Evolutionary conservation across 495 filamentous ascomycete species (phyloP), one percentile per base, ranked within the genome.

Genomic region (Hyaloscypha finlandica): DNA sequence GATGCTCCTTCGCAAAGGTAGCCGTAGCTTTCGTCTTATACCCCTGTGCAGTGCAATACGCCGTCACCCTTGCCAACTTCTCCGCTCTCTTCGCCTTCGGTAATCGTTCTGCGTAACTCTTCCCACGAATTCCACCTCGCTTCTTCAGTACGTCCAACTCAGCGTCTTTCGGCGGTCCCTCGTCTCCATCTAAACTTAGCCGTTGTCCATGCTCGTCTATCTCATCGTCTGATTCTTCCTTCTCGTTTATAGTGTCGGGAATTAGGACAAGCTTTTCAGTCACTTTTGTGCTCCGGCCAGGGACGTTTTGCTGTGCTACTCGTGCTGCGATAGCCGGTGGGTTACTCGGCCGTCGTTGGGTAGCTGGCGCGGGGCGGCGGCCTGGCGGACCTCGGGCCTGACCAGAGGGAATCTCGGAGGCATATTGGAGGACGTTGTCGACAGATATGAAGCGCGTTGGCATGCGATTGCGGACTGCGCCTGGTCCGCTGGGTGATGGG

Each of bases 231-330:
- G 81, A 79, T 39, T 85, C 86, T 55, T 82, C 83, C 48, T 85
- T 83, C 35, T 86, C 88, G 56, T 87, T 88, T 4, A 83, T 79
- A 2, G 94, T 90, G 73, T 97, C 95, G 1, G 95, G 96, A 29
- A 99, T 80, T n/a, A 98, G 81, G 0, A 98, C 95, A 8, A 99
- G 82, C 76, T 98, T 97, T 81, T 98, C 92, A 72, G 90, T 95
- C 56, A 97, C 85, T 72, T 97, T 97, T 19, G 92, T 95, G 32
- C 92, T 94, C 25, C 95, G 87, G 2, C 91, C 87, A 0, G 94
- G 96, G 54, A 97, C 87, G 66, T 90, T 92, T 45, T 92, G 90
- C 68, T 90, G 90, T 72, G 74, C 83, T 72, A 78, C 67, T 57
- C 72, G 86, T 75, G 70, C 78, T 74, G 60, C 81, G 61, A 55